Base-by-base conservation (phyloP, 139 green algal species). In the Chlamydomonas schloesseri region DNA sequence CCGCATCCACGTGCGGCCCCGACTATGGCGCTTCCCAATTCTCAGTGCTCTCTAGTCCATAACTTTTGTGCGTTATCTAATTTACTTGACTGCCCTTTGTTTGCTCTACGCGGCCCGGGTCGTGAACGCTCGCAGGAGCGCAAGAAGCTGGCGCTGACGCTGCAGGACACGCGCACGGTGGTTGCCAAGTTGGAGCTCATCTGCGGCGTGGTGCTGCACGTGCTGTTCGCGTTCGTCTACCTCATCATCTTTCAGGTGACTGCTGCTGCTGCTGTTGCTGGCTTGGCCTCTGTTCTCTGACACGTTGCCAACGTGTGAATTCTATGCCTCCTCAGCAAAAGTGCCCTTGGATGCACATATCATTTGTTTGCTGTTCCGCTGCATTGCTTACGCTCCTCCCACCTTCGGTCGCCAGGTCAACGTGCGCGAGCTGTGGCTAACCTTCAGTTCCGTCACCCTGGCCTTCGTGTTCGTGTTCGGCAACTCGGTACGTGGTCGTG, bases 131-230 rank as follows among this genome's bases (percentile, higher is more conserved):
- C 78, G 20, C 71, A 93, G 88, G 95, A 97, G 71, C 91, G 95
- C 24, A 84, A 90, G 70, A 93, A 96, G 79, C 91, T 98, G 83
- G 93, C 95, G 3, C 81, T 94, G 60, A 93, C 92, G 31, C 91
- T 98, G n/a, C 93, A 93, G 78, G 95, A 98, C 90, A 95, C 93
- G 5, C 84, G 89, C 62, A 93, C 87, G 3, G 92, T 96, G 36
- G 93, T 97, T 50, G 86, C 83, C 82, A 96, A 94, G 81, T 85
- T 98, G 90, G 89, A 98, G 88, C 75, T 84, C 42, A 76, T 98
- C 34, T 80, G 95, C 24, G 93, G 90, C 24, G 60, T 90, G 15
- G 65, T 89, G 50, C 58, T 95, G 47, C 92, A 93, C 60, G 73
- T 88, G 29, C 42, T 94, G 60, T 82, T 89, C 36, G 69, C 83